Conservation (phyloP, 768 basidiomycete genomes). For the Kondoa malvinella region DNA sequence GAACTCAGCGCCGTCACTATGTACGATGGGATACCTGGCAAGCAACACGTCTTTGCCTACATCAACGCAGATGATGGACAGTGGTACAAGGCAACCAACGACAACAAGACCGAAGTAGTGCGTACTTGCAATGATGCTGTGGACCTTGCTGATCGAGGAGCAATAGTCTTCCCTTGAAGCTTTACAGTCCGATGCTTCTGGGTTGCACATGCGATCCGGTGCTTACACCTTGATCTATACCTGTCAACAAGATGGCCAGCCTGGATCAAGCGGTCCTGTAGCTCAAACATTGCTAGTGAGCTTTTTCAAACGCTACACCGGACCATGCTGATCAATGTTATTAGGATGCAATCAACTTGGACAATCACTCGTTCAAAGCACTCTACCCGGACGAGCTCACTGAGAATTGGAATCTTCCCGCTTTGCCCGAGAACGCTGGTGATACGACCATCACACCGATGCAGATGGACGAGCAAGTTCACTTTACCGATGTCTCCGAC, state of each 20-base stretch:
- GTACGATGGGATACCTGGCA: slow-evolving; percentile 2
- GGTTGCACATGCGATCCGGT: slow-evolving; percentile 1
- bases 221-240: neutral
- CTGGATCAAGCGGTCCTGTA: neutral
- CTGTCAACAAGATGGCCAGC: neutral
- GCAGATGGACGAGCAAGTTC: neutral
- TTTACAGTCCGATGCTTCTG: neutral
- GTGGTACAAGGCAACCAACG: neutral
- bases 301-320: neutral
- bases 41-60: neutral
- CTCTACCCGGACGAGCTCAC: neutral
- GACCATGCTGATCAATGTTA: neutral
- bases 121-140: neutral
- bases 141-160: neutral
- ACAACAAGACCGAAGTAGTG: neutral
- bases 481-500: neutral
- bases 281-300: neutral
- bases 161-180: slow-evolving; percentile 1
- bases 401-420: neutral
- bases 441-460: neutral
- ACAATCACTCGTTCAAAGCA: neutral
- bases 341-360: neutral
- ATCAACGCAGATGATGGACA: neutral
- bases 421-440: neutral
- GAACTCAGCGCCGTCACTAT: neutral